Evolutionary conservation across 768 basidiomycete species (phyloP).

Genomic region (Leccinum longicurvipes): DNA sequence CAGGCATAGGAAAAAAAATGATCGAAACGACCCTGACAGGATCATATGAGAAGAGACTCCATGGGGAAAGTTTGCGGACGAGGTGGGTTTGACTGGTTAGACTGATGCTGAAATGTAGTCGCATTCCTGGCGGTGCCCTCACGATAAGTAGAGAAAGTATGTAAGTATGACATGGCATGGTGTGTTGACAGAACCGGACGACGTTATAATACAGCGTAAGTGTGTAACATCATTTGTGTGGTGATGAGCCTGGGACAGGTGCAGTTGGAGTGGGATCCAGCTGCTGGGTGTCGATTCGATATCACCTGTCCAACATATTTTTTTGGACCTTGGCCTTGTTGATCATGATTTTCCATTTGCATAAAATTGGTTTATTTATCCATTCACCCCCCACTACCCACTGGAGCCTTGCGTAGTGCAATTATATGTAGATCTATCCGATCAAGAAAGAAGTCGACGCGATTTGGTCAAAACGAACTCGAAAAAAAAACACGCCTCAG

Average conservation of each 20-base stretch:
- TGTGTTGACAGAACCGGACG: neutral
- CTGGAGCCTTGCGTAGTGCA: neutral
- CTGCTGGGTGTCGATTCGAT: neutral
- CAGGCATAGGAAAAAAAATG: neutral
- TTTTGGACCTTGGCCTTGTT: neutral
- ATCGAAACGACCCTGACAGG: constrained; percentile 10
- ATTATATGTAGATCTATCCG: neutral
- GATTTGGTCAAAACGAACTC: constrained; percentile 29
- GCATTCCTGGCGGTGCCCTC: constrained; percentile 5
- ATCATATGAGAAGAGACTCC: neutral
- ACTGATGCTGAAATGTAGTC: neutral
- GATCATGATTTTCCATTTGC: neutral
- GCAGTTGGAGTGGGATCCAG: too few species aligned
- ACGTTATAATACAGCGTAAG: neutral
- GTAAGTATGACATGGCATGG: neutral
- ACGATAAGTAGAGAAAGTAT: too few species aligned
- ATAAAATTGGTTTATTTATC: neutral
- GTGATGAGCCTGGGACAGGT: too few species aligned
- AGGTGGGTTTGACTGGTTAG: neutral
- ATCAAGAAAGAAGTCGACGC: constrained; percentile 7
- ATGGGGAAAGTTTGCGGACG: constrained; percentile 1
- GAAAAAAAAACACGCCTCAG: constrained; percentile 9
- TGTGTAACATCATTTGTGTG: too few species aligned
- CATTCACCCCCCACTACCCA: neutral
- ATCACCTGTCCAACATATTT: neutral